These are phyloP conservation scores for Lipomyces yamadae DNA, from an alignment of 805 yeast genomes.

Conservation along the genomic window DNA sequence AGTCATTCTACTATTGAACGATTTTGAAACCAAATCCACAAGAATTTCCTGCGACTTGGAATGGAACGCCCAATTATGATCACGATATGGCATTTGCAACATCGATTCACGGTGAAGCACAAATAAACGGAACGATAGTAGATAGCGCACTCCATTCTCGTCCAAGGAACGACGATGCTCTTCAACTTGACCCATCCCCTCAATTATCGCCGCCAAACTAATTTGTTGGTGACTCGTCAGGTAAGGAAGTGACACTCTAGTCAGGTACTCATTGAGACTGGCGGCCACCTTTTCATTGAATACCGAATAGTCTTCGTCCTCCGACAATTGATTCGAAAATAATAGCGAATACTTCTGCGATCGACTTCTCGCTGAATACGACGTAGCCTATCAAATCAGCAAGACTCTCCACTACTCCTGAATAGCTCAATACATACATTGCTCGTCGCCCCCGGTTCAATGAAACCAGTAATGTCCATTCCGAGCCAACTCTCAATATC, in stretches of 20 bases:
- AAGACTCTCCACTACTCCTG: conserved; percentile 8
- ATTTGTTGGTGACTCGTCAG: conserved; percentile 90
- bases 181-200: conserved; percentile 62
- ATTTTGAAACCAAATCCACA: conserved; percentile 54
- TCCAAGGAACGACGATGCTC: conserved; percentile 54
- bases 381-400: neutral
- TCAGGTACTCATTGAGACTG: conserved; percentile 62
- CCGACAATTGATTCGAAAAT: conserved; percentile 16
- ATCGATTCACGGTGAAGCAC: conserved; percentile 59
- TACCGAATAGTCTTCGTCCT: conserved; percentile 25
- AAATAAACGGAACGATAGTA: conserved; percentile 32
- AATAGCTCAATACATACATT: neutral
- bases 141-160: conserved; percentile 70
- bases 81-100: conserved; percentile 69
- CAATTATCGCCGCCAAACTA: conserved; percentile 72
- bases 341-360: conserved; percentile 26
- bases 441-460: conserved; percentile 13
- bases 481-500: conserved; percentile 43
- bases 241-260: conserved; percentile 71
- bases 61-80: conserved; percentile 85
- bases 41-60: conserved; percentile 76
- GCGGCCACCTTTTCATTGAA: conserved; percentile 54
- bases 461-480: conserved; percentile 45
- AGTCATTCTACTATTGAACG: conserved; percentile 53
- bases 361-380: conserved; percentile 16